These are phyloP conservation scores for Neophaeococcomyces mojaviensis DNA, from an alignment of 2,329 filamentous ascomycete species.

Conservation along the genomic window DNA sequence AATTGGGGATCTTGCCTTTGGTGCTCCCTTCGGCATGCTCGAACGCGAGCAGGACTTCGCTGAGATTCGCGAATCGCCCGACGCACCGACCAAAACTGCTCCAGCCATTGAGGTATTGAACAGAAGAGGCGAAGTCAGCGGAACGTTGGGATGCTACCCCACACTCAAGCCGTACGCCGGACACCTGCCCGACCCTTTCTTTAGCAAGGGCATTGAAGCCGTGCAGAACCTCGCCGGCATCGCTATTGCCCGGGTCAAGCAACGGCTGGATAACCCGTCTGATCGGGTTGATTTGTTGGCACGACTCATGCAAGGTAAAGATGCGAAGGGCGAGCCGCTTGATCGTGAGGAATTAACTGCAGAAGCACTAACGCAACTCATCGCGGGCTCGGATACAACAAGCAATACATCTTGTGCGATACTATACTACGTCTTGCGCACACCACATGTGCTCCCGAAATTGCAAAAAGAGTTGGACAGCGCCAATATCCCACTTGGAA, in stretches of 20 bases:
- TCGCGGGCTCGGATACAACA: slow-evolving; percentile 61
- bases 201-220: slow-evolving; percentile 60
- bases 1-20: slow-evolving; percentile 60
- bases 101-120: slow-evolving; percentile 84
- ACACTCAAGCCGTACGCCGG: slow-evolving; percentile 69
- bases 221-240: slow-evolving; percentile 80
- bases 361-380: slow-evolving; percentile 82
- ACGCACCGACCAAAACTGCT: slow-evolving; percentile 58
- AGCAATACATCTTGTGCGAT: slow-evolving; percentile 73
- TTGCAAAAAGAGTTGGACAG: slow-evolving; percentile 70
- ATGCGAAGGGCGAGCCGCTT: slow-evolving; percentile 68
- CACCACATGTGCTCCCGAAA: slow-evolving; percentile 63
- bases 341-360: slow-evolving; percentile 75
- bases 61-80: slow-evolving; percentile 58
- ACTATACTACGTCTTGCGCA: slow-evolving; percentile 65
- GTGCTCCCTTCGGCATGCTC: slow-evolving; percentile 77
- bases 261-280: slow-evolving; percentile 55
- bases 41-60: slow-evolving; percentile 67
- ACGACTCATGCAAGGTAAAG: slow-evolving; percentile 75
- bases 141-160: slow-evolving; percentile 67
- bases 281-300: slow-evolving; percentile 73
- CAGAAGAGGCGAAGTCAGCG: slow-evolving; percentile 77
- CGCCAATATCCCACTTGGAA: slow-evolving; percentile 40
- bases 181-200: slow-evolving; percentile 76
- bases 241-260: slow-evolving; percentile 71